These are phyloP conservation scores for Penicillium pulvis DNA, from an alignment of 495 filamentous ascomycete species.

Conservation along the genomic window DNA sequence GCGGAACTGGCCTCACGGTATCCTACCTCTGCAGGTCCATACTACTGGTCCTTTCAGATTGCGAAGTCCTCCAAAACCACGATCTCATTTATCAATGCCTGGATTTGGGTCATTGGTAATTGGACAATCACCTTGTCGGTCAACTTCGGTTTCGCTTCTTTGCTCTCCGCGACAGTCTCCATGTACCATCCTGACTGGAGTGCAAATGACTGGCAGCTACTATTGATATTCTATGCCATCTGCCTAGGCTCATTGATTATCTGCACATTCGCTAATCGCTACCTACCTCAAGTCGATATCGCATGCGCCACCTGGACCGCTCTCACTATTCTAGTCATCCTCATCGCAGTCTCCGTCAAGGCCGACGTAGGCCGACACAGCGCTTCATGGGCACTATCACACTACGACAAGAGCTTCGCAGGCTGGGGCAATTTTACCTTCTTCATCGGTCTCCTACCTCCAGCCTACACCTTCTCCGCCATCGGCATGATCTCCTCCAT, in stretches of 20 bases:
- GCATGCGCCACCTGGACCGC: constrained; percentile 45
- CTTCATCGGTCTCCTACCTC: constrained; percentile 55
- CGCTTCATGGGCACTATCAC: constrained; percentile 43
- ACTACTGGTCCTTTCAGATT: constrained; percentile 54
- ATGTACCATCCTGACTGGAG: constrained; percentile 59
- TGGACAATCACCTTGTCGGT: constrained; percentile 71
- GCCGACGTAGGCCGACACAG: constrained; percentile 46
- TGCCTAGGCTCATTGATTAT: constrained; percentile 56
- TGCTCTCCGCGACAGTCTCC: constrained; percentile 58
- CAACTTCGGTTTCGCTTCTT: constrained; percentile 65
- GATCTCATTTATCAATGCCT: constrained; percentile 66
- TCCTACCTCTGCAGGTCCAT: constrained; percentile 52
- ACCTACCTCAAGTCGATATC: constrained; percentile 57
- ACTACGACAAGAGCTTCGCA: constrained; percentile 51
- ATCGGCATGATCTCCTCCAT: constrained; percentile 56
- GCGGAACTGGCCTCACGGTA: constrained; percentile 52
- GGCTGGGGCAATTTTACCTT: constrained; percentile 52
- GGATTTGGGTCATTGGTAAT: constrained; percentile 68
- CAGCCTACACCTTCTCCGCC: constrained; percentile 53
- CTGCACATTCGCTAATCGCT: constrained; percentile 58
- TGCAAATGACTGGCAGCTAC: constrained; percentile 57
- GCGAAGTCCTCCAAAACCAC: constrained; percentile 35
- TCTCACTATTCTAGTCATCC: constrained; percentile 41
- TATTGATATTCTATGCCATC: constrained; percentile 60
- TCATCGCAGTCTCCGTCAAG: constrained; percentile 44